Percentiles rank a stretch among this genome's conserved stretches.
Evolutionary conservation across 768 basidiomycete species (phyloP).

Genomic region (Suillus paluster): DNA sequence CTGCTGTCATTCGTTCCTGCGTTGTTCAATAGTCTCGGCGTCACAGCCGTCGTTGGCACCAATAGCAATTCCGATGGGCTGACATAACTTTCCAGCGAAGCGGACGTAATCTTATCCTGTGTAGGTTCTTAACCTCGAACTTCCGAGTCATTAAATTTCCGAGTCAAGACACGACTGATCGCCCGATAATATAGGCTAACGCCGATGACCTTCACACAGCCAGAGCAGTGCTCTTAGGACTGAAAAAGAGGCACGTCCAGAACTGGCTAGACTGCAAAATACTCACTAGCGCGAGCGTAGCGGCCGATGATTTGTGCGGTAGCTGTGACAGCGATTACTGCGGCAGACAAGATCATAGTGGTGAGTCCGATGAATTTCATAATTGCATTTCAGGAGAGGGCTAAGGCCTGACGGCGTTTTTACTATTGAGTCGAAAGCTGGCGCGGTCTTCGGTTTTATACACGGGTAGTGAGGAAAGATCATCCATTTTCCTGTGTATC

Average conservation of each 20-base stretch:
- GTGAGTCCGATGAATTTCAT: background rate
- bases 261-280: background rate
- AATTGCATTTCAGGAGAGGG: background rate
- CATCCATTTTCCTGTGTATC: too few relatives aligned
- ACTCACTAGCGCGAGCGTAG: background rate
- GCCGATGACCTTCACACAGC: constrained; percentile 48
- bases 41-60: constrained; percentile 41
- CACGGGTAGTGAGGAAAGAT: too few relatives aligned
- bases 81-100: constrained; percentile 45
- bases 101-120: constrained; percentile 46
- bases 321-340: background rate
- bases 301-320: background rate
- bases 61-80: constrained; percentile 44
- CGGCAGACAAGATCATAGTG: background rate
- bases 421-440: too few relatives aligned
- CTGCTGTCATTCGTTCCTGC: constrained; percentile 47
- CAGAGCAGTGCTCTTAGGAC: constrained; percentile 50
- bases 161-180: background rate
- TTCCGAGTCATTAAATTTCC: background rate
- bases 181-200: constrained; percentile 35
- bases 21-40: constrained; percentile 8
- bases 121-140: constrained; percentile 20
- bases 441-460: too few relatives aligned
- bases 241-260: constrained; percentile 44
- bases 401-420: background rate